Conservation (phyloP, 768 basidiomycete species). For the Roridomyces roridus region DNA sequence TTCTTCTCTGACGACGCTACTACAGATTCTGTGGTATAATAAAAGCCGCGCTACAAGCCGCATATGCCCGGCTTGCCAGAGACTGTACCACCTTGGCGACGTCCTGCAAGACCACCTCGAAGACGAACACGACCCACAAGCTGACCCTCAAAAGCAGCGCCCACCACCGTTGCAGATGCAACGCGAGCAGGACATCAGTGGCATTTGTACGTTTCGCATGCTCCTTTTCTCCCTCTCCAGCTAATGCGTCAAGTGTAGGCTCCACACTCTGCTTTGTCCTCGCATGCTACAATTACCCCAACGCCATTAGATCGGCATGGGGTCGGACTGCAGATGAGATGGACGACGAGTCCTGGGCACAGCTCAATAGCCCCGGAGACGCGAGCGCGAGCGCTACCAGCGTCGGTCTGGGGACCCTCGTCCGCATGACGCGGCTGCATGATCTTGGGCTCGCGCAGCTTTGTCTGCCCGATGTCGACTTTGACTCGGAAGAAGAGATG, state of each 20-base stretch:
- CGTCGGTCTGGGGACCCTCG: conserved; percentile 60
- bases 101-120: conserved; percentile 54
- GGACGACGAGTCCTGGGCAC: conserved; percentile 66
- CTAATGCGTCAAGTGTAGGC: conserved; percentile 47
- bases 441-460: conserved; percentile 78
- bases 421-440: conserved; percentile 77
- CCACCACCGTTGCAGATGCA: conserved; percentile 45
- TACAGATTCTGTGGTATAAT: conserved; percentile 84
- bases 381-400: conserved; percentile 43
- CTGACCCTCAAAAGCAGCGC: conserved; percentile 8
- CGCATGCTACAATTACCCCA: conserved; percentile 69
- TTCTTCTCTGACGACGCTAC: background rate
- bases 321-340: conserved; percentile 73
- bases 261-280: conserved; percentile 80
- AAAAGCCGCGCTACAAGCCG: conserved; percentile 74
- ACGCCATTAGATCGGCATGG: conserved; percentile 70
- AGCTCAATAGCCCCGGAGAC: conserved; percentile 54
- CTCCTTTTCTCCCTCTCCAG: background rate
- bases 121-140: conserved; percentile 28
- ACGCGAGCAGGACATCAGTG: conserved; percentile 76
- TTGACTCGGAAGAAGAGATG: background rate
- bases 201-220: conserved; percentile 62
- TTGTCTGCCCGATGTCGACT: conserved; percentile 42
- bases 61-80: conserved; percentile 79
- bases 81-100: conserved; percentile 76